Evolutionary conservation across 305 asterid genomes (phyloP), one percentile per base, ranked within the genome.

Genomic region (Fraxinus ornus): DNA sequence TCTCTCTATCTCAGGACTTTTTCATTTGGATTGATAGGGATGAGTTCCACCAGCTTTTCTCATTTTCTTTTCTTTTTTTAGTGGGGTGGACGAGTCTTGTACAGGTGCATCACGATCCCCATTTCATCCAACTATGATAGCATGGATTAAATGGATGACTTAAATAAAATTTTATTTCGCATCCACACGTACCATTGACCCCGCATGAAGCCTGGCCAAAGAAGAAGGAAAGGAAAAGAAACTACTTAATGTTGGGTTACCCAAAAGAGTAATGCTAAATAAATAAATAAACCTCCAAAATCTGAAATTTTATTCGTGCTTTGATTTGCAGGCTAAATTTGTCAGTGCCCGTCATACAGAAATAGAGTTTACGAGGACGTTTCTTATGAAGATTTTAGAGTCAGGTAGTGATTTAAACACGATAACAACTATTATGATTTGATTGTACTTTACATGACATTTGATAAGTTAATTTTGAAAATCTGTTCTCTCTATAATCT

Each of bases 261-360:
- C 71, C 52, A 37, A 28, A 7, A 76, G 49, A 79, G 28, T 30
- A 77, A 13, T 68, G n/a, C 55, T 22, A 6, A 72, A 66, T 10
- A 30, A 75, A 5, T 78, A 36, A 19, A 15, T 60, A 4, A 4
- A 24, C 44, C 76, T 75, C 17, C 57, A 37, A 49, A 33, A 36
- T 52, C 75, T 68, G 6, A 36, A 37, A 33, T 77, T 73, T 21
- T 21, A 33, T 75, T 21, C 2, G 0, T 71, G 47, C 47, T 75
- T 80, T 81, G 76, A 72, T 71, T 76, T 81, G 84, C 90, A 92
- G 97, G 86, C 79, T 77, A 92, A 88, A 84, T 92, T 92, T 84
- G 86, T 83, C 73, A 91, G 87, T 79, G 73, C 88, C 28, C 94
- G 89, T 81, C 90, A 88, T 85, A 71, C 89, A 70, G 94, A 91